Percentiles rank a stretch among this genome's conserved stretches.
Evolutionary conservation across 768 basidiomycete species (phyloP).

Genomic region (Imleria badia): DNA sequence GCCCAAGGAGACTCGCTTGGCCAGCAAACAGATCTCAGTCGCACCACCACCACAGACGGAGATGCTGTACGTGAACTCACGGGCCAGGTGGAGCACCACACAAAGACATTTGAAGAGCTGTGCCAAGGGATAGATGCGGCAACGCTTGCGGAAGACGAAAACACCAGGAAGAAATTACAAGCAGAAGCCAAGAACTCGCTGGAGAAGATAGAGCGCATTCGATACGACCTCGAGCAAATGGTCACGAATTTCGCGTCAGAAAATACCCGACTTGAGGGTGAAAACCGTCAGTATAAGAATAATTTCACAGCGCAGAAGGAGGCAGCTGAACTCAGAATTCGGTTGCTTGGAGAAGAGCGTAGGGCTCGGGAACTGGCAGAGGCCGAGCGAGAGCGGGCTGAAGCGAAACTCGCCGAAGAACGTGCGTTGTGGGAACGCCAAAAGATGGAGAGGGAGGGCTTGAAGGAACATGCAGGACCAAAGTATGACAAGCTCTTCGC

Average conservation of each 20-base stretch:
- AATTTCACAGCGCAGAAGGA: slow-evolving; percentile 11
- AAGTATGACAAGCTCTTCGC: slow-evolving; percentile 13
- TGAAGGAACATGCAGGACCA: neutral
- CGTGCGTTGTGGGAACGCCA: slow-evolving; percentile 10
- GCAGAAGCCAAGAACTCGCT: slow-evolving; percentile 39
- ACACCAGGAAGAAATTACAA: slow-evolving; percentile 38
- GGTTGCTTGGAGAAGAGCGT: slow-evolving; percentile 23
- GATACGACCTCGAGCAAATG: slow-evolving; percentile 41
- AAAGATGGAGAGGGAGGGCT: neutral
- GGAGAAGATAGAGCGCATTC: slow-evolving; percentile 40
- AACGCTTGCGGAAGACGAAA: slow-evolving; percentile 39
- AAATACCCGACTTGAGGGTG: slow-evolving; percentile 28
- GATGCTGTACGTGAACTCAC: slow-evolving; percentile 46
- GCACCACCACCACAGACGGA: slow-evolving; percentile 45
- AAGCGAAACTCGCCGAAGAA: slow-evolving; percentile 18
- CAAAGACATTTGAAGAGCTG: slow-evolving; percentile 42
- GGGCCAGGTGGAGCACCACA: slow-evolving; percentile 41
- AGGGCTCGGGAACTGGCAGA: slow-evolving; percentile 19
- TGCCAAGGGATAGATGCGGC: slow-evolving; percentile 43
- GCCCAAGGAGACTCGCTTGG: slow-evolving; percentile 47
- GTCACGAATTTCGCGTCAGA: slow-evolving; percentile 36
- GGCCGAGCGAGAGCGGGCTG: slow-evolving; percentile 7
- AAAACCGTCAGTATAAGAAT: slow-evolving; percentile 17
- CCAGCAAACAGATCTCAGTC: slow-evolving; percentile 38
- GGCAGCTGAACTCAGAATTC: slow-evolving; percentile 11